Evolutionary conservation across 495 filamentous ascomycete species (phyloP).

Genomic region (Annulohypoxylon bovei): DNA sequence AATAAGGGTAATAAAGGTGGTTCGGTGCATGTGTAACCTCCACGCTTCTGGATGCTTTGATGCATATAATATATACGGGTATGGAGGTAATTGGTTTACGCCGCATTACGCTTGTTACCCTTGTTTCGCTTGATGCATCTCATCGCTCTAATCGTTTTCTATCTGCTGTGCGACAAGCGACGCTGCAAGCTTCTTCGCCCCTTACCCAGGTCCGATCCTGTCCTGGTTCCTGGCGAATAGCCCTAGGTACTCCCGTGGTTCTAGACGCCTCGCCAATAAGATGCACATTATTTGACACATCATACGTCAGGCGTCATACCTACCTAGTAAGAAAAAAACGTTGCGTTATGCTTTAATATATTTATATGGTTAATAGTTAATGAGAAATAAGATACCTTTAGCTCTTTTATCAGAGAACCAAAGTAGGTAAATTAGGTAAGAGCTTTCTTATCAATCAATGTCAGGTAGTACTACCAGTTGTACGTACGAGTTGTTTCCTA

Average conservation of each 20-base stretch:
- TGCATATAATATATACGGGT: slow-evolving; percentile 8
- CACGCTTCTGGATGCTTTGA: background rate
- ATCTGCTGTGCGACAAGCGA: slow-evolving; percentile 31
- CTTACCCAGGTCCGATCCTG: slow-evolving; percentile 22
- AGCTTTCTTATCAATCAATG: background rate
- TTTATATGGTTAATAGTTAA: background rate
- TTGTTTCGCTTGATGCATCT: background rate
- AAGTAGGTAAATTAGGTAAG: background rate
- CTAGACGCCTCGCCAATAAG: slow-evolving; percentile 13
- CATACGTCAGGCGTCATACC: background rate
- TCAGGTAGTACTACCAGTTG: background rate
- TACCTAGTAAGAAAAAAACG: background rate
- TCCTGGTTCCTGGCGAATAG: slow-evolving; percentile 26
- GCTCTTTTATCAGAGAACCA: background rate
- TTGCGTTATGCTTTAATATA: background rate
- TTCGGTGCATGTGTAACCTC: too few species aligned
- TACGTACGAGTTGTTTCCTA: background rate
- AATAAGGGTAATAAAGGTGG: slow-evolving; percentile 9
- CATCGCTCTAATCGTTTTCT: background rate
- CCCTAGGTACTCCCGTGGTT: slow-evolving; percentile 4
- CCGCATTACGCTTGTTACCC: background rate
- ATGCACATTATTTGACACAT: background rate
- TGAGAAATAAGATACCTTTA: too few species aligned
- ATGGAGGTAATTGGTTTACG: slow-evolving; percentile 1
- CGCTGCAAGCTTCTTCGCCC: slow-evolving; percentile 25